Base-by-base conservation (phyloP, 2,329 filamentous ascomycete species). In the Pleomassaria siparia region DNA sequence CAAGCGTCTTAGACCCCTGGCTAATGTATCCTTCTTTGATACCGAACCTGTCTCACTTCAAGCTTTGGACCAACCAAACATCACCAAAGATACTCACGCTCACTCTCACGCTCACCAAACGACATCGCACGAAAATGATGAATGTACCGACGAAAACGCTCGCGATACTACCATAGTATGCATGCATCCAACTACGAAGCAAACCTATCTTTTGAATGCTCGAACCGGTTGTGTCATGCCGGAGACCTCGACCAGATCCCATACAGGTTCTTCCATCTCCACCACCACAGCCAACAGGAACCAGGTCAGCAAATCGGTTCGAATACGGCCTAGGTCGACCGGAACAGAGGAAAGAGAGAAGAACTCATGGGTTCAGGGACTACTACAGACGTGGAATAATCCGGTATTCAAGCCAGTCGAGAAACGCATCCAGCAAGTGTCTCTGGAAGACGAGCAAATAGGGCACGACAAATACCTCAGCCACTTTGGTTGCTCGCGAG, bases 301-400 rank as follows among this genome's bases (percentile, higher is more conserved):
- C 11, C 53, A 59, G 3, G 58, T 58, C 20, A 65, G 56, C 4
- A 67, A 55, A 33, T 55, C 62, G 3, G 41, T 74, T 20, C 70
- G 72, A 29, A 54, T 75, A 2, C 45, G 61, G 22, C 50, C 50
- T 7, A 59, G 43, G 18, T 29, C 50, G 15, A 28, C 43, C 26
- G 54, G 54, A 9, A 36, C 43, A 4, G 47, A 49, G 6, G 26
- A 39, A 8, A 40, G 40, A 12, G n/a, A n/a, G n/a, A 50, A 54
- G 10, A 61, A 54, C 2, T 56, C 60, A 9, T 90, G 86, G 87
- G 71, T 91, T 2, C 74, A 77, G 8, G 72, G 77, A 6, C 59
- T 92, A 6, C 69, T 90, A 1, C 67, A 76, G 28, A 76, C 74
- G 8, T 95, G 89, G 89, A 71, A 86, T 8, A 95, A 91, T 49